Conservation (phyloP, 225 moss, liverwort and hornwort genomes). For the Physcomitrium patens region DNA sequence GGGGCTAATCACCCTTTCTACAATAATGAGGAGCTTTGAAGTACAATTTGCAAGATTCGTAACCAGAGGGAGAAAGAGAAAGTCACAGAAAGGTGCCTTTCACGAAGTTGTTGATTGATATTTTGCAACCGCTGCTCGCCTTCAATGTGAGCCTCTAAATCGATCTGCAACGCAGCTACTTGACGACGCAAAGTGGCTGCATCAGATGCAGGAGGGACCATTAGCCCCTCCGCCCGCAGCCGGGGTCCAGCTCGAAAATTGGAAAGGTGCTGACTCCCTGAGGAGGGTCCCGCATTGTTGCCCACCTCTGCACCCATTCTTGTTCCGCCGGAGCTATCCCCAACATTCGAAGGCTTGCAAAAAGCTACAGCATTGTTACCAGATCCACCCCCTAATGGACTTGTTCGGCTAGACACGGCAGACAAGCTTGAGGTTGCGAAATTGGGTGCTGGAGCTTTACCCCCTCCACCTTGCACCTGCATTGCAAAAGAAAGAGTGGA, state of each 20-base stretch:
- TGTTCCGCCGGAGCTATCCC: conserved; percentile 37
- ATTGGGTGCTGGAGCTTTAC: conserved; percentile 21
- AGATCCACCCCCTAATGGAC: conserved; percentile 41
- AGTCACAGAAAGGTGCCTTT: conserved; percentile 46
- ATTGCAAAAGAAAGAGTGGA: conserved; percentile 5
- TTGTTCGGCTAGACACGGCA: conserved; percentile 59
- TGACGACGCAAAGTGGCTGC: conserved; percentile 79
- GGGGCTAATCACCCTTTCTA: neutral
- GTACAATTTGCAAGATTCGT: neutral
- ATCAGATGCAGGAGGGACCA: conserved; percentile 84
- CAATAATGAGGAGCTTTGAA: neutral
- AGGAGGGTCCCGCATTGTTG: conserved; percentile 21
- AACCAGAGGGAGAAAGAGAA: conserved; percentile 18
- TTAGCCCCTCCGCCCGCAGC: conserved; percentile 68
- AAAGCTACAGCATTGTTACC: conserved; percentile 72
- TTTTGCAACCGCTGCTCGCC: conserved; percentile 78
- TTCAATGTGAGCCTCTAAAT: conserved; percentile 82
- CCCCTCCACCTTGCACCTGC: conserved; percentile 28
- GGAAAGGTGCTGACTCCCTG: conserved; percentile 23
- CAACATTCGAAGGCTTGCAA: conserved; percentile 64
- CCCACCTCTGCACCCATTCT: conserved; percentile 37
- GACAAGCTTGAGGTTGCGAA: conserved; percentile 53
- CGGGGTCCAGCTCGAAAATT: conserved; percentile 62
- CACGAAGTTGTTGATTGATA: conserved; percentile 79
- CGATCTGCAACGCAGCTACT: conserved; percentile 81